phyloP scores from a whole-genome alignment of 2,329 filamentous ascomycete genomes.

The Hymenoscyphus fraxineus region DNA sequence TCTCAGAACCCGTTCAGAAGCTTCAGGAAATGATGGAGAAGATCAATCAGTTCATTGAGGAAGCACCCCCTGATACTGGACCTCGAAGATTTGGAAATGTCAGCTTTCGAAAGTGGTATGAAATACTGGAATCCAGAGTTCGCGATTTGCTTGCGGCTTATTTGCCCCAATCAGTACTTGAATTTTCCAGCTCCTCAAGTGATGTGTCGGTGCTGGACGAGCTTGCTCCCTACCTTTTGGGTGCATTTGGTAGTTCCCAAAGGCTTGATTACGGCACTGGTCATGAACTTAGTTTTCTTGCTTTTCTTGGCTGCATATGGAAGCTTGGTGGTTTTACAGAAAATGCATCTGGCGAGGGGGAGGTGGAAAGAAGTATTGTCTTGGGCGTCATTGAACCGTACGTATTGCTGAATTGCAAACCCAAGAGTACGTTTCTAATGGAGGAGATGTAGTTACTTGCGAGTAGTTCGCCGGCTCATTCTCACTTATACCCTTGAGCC shows the following conservation, averaged over 20 bases:
- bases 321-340: conserved; percentile 76
- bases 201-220: conserved; percentile 57
- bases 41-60: conserved; percentile 64
- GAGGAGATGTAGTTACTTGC: conserved; percentile 59
- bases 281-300: conserved; percentile 91
- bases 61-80: conserved; percentile 79
- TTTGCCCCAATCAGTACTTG: conserved; percentile 46
- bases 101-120: conserved; percentile 82
- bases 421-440: conserved; percentile 10
- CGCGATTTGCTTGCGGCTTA: conserved; percentile 53
- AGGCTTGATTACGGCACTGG: conserved; percentile 93
- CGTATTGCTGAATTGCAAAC: conserved; percentile 36
- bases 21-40: conserved; percentile 64
- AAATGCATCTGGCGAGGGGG: conserved; percentile 43
- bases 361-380: conserved; percentile 75
- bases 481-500: conserved; percentile 90
- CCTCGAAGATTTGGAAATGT: conserved; percentile 89
- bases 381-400: conserved; percentile 79
- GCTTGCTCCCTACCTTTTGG: conserved; percentile 74
- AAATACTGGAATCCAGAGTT: conserved; percentile 59
- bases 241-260: conserved; percentile 82
- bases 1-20: conserved; percentile 49
- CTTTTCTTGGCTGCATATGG: conserved; percentile 87
- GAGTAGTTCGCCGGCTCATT: conserved; percentile 77
- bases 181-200: conserved; percentile 21